Evolutionary conservation across 192 early-diverging fungal genomes (phyloP), one percentile per base, ranked within the genome.

Genomic region (Chytriomyces sp.): DNA sequence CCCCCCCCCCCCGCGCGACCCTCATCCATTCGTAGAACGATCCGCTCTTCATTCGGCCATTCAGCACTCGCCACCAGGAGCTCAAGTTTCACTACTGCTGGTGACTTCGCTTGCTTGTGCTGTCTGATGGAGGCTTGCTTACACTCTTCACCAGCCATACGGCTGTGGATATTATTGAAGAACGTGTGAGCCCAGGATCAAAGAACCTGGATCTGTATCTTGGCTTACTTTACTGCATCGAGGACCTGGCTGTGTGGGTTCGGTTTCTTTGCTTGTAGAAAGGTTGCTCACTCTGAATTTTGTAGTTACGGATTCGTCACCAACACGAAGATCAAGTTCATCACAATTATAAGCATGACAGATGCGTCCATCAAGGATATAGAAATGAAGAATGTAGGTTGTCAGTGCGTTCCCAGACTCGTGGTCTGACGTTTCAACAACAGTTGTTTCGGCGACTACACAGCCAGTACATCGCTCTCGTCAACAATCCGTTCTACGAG

Each of bases 401-500:
- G 12, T 19, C n/a, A 22, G 28, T 30, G 14, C 5, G 19, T n/a
- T 33, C 12, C 14, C 10, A 12, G 14, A 68, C n/a, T 0, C 7
- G n/a, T n/a, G 34, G 59, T 66, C 37, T 49, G 22, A 10, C 2
- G 10, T 52, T 44, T 12, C 38, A 34, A 3, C 25, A 12, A 14
- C 73, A 93, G 89, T 74, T 95, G 8, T 95, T 94, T 74, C 85
- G 88, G 37, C 84, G 89, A 54, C 84, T 97, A 8, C 95, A 95
- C 76, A 84, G 82, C n/a, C 91, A 91, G 0, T 97, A 93, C 77
- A 85, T 92, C 5, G 76, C 82, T 17, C 80, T 92, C 39, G 87
- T 91, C 1, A 92, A 91, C 40, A 95, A 96, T 76, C 95, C 95
- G 26, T 97, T 97, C 74, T 90, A 90, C 55, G 91, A 91, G 26